Evolutionary conservation across 1,284 basidiomycete species (phyloP).

Genomic region (Trichosporon sp.): DNA sequence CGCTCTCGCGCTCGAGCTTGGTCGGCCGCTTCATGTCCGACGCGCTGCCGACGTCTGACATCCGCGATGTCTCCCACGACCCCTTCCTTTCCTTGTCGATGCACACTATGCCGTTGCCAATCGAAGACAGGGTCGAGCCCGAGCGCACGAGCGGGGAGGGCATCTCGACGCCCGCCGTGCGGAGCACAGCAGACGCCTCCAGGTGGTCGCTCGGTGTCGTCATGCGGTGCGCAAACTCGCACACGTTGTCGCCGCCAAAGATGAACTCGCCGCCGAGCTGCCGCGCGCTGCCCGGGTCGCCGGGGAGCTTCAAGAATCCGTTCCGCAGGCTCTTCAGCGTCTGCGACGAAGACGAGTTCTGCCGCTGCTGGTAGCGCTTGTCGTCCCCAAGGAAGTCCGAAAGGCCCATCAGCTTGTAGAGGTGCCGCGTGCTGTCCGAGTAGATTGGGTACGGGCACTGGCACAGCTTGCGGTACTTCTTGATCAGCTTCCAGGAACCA

Average conservation of each 20-base stretch:
- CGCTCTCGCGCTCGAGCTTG: neutral
- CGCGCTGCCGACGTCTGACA: neutral
- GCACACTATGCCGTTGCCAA: constrained; percentile 2
- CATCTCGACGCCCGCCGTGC: neutral
- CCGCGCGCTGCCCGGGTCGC: constrained; percentile 38
- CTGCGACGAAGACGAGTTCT: neutral
- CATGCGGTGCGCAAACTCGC: constrained; percentile 50
- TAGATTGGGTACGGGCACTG: constrained; percentile 46
- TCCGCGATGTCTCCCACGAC: neutral
- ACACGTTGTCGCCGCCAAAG: constrained; percentile 34
- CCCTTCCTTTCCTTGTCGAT: neutral
- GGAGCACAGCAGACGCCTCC: neutral
- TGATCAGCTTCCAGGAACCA: constrained; percentile 47
- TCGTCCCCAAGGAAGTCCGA: neutral
- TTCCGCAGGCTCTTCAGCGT: constrained; percentile 34
- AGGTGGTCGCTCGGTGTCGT: constrained; percentile 23
- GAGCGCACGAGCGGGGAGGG: neutral
- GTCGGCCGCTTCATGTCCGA: neutral
- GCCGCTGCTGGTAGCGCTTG: neutral
- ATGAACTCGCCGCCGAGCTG: constrained; percentile 50
- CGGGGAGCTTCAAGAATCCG: constrained; percentile 38
- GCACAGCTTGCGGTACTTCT: constrained; percentile 42
- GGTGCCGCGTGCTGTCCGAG: constrained; percentile 33
- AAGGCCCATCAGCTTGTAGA: constrained; percentile 35
- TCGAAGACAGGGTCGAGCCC: neutral